Evolutionary conservation across 805 yeast species (phyloP).

Genomic region (Trichomonascus vanleenenianus): DNA sequence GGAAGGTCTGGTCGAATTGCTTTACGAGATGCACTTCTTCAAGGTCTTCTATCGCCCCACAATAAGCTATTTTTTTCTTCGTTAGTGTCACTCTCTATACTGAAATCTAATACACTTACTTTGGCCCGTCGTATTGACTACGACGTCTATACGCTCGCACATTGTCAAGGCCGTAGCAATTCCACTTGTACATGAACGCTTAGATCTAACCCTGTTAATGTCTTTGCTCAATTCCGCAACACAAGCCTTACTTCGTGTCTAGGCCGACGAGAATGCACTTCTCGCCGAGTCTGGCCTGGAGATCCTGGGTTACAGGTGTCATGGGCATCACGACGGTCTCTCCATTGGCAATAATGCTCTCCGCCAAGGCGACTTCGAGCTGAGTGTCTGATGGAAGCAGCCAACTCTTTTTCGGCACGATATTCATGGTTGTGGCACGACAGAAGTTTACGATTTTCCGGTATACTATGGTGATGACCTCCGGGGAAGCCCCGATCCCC

Average conservation of each 20-base stretch:
- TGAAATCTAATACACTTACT: too few relatives aligned
- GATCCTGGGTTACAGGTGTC: not conserved
- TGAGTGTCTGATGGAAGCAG: conserved; percentile 7
- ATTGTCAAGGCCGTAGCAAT: conserved; percentile 12
- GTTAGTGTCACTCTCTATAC: not conserved
- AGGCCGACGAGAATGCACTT: conserved; percentile 11
- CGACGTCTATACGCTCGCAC: conserved; percentile 16
- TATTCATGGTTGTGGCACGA: not conserved
- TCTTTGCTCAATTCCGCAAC: not conserved
- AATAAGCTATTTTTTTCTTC: conserved; percentile 4
- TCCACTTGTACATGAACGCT: conserved; percentile 13
- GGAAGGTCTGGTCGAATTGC: conserved; percentile 14
- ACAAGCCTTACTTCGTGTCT: conserved; percentile 8
- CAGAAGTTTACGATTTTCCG: not conserved
- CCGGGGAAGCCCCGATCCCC: not conserved
- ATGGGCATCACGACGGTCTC: conserved; percentile 13
- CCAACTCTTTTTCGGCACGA: conserved; percentile 8
- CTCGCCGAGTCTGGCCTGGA: conserved; percentile 4
- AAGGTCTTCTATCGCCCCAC: conserved; percentile 17
- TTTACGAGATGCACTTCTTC: conserved; percentile 11
- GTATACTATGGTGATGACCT: not conserved
- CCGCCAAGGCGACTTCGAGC: conserved; percentile 13
- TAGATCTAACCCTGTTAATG: not conserved
- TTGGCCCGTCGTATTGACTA: conserved; percentile 10
- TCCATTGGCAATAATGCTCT: conserved; percentile 10